These are phyloP conservation scores for Lentithecium fluviatile DNA, from an alignment of 495 filamentous ascomycete species.

Conservation along the genomic window DNA sequence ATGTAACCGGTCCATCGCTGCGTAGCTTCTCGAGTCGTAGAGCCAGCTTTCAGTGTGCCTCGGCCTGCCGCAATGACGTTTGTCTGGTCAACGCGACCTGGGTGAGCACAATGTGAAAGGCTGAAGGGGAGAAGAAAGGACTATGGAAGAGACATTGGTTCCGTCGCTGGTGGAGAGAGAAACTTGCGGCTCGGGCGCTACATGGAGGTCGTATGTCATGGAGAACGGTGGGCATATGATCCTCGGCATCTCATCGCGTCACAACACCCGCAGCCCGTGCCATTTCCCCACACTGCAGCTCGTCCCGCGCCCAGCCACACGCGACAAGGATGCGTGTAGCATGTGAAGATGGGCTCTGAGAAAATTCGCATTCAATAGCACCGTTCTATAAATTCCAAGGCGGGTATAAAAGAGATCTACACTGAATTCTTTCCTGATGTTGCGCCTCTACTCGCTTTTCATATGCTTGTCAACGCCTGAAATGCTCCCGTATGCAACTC, in stretches of 20 bases:
- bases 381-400: too few species aligned
- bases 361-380: too few species aligned
- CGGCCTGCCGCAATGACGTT: constrained; percentile 1
- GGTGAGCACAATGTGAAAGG: not conserved
- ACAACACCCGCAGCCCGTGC: constrained; percentile 5
- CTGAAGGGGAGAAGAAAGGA: not conserved
- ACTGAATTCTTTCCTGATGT: too few species aligned
- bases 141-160: not conserved
- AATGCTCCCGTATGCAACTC: not conserved
- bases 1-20: constrained; percentile 30
- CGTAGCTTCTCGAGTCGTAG: not conserved
- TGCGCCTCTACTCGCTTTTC: not conserved
- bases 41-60: constrained; percentile 4
- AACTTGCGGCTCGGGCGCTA: not conserved
- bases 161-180: not conserved
- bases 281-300: constrained; percentile 12
- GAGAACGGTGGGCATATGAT: constrained; percentile 14
- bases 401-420: too few species aligned
- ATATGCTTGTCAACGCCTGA: not conserved
- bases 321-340: not conserved
- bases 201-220: not conserved
- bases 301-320: constrained; percentile 1
- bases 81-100: not conserved
- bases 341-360: constrained; percentile 16
- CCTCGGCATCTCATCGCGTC: constrained; percentile 25